Base-by-base conservation (phyloP, 129 eudicot genomes). In the Flaveria brownii region DNA sequence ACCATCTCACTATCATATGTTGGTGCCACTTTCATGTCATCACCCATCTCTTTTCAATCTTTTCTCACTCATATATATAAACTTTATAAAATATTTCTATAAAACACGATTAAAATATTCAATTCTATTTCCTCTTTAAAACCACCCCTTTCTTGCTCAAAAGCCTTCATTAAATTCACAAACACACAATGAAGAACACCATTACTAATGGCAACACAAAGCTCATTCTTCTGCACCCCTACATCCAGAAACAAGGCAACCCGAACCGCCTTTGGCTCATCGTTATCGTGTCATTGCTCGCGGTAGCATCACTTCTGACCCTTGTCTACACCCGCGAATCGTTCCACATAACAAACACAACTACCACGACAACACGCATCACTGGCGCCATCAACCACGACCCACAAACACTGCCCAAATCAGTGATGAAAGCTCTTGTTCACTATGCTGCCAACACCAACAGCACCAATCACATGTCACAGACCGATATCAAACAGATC, bases 211-310 rank as follows among this genome's bases (percentile, higher is more conserved):
- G 75, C 88, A 86, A 54, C 90, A 95, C 99, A 12, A 95, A 89
- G 83, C 86, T 95, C 25, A 95, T 95, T 56, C 99, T 95, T 26
- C 88, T 95, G 20, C 99, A 95, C 25, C 99, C 99, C 13, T 95
- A 95, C 91, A 89, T 95, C 56, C 97, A 87, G 55, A 95, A 89
- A 78, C 99, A 95, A 78, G 94, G 91, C 0, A 82, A 86, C 82
- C 88, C 97, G 2, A 87, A 85, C 69, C 88, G 96, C 33, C 74
- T 95, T 22, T 91, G 94, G 96, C 87, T 91, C 55, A 77, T 95
- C n/a, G 92, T 89, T 16, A 76, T 91, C 13, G 23, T 89, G 41
- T 95, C 99, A 4, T 45, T 91, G 18, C 82, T 91, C 83, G 80
- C 97, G 11, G 73, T 89, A 2, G 89, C 88, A 9, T 91, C 88